Percentiles rank a stretch among this genome's conserved stretches.
Conservation (phyloP, 441 rosid genomes). For the Populus hybrid region DNA sequence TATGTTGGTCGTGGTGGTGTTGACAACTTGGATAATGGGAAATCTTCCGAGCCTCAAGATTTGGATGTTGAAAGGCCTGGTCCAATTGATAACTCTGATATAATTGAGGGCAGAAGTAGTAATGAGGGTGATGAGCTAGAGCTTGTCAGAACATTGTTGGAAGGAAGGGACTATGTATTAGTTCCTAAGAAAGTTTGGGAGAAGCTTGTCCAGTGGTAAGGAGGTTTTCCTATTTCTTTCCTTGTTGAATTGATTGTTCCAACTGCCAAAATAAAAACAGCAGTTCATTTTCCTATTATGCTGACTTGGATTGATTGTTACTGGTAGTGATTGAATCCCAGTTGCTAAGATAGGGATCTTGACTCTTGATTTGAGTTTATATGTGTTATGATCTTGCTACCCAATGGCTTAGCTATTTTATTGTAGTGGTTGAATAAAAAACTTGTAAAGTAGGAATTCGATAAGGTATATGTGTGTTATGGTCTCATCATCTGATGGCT, state of each 20-base stretch:
- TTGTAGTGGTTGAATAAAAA: no score
- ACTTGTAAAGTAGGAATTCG: no score
- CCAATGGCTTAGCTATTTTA: no score
- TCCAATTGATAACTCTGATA: slow-evolving; percentile 74
- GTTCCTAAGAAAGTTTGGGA: slow-evolving; percentile 81
- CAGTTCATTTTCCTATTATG: neutral
- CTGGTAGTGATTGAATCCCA: neutral
- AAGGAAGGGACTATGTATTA: slow-evolving; percentile 65
- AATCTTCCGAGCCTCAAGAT: slow-evolving; percentile 30
- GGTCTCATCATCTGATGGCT: neutral
- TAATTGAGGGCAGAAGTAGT: slow-evolving; percentile 39
- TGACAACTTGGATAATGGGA: slow-evolving; percentile 29
- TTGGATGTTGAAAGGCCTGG: slow-evolving; percentile 61
- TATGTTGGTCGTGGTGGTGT: slow-evolving; percentile 46
- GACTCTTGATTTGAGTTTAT: neutral
- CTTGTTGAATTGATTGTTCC: neutral
- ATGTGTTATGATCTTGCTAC: no score
- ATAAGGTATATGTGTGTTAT: neutral
- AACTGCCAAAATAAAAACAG: neutral
- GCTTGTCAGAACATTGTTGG: slow-evolving; percentile 50
- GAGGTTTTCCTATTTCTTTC: neutral
- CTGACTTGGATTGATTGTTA: neutral
- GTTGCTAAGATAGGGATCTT: neutral
- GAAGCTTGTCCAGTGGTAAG: slow-evolving; percentile 74
- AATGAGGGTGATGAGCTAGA: slow-evolving; percentile 43